Conservation (phyloP, 345 rosid genomes). For the Carallia pectinifolia region DNA sequence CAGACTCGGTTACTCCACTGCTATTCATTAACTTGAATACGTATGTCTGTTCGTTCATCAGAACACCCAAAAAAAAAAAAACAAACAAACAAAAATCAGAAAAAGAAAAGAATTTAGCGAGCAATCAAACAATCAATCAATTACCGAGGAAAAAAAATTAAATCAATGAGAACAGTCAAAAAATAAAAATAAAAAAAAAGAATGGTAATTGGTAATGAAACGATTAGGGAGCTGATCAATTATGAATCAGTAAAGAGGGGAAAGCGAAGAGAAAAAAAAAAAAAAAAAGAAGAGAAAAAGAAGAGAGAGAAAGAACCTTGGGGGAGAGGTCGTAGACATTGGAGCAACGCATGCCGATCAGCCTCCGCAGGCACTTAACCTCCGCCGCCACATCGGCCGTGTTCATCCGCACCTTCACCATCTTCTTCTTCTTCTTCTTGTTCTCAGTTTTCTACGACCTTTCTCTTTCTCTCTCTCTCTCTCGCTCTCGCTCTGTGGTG, state of each 20-base stretch:
- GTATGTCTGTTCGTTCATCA: slow-evolving; percentile 56
- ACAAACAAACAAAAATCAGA: no score
- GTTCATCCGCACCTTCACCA: slow-evolving; percentile 99
- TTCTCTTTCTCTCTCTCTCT: neutral
- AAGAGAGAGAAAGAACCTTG: slow-evolving; percentile 44
- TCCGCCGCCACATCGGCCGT: slow-evolving; percentile 99
- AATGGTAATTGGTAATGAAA: neutral
- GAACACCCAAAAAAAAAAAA: no score
- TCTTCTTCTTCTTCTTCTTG: slow-evolving; percentile 9
- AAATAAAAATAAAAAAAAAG: neutral
- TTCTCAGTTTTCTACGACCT: neutral
- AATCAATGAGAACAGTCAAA: neutral
- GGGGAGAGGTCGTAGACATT: slow-evolving; percentile 97
- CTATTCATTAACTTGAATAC: slow-evolving; percentile 97
- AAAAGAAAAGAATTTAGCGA: no score
- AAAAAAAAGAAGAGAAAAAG: neutral
- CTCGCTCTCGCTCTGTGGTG: no score
- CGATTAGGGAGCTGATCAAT: neutral
- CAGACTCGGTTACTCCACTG: slow-evolving; percentile 93
- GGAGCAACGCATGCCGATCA: slow-evolving; percentile 97
- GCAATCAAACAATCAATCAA: no score
- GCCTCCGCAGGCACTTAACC: slow-evolving; percentile 78
- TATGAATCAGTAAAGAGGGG: neutral
- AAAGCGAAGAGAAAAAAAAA: neutral
- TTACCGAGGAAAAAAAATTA: no score